These are phyloP conservation scores for Xerophyta viscosa DNA, from an alignment of 106 monocot species.

Conservation along the genomic window DNA sequence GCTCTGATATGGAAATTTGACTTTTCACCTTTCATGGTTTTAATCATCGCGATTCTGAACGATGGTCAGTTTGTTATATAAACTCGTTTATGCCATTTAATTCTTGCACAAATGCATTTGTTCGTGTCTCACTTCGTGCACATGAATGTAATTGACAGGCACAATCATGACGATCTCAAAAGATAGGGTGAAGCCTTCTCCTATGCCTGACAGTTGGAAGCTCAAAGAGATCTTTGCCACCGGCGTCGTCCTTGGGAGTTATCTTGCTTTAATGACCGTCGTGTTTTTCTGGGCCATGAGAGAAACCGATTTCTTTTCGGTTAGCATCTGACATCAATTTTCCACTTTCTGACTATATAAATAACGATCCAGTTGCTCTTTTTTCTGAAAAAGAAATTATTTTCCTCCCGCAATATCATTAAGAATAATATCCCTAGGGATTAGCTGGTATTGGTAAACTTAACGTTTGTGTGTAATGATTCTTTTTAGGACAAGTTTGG, in stretches of 20 bases:
- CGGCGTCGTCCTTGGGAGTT: slow-evolving; percentile 65
- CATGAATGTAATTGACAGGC: slow-evolving; percentile 21
- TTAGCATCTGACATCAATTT: too few relatives aligned
- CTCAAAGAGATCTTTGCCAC: slow-evolving; percentile 91
- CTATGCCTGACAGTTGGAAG: slow-evolving; percentile 89
- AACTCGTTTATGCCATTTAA: too few relatives aligned
- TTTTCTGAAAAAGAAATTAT: too few relatives aligned
- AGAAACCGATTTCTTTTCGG: slow-evolving; percentile 75
- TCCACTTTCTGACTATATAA: too few relatives aligned
- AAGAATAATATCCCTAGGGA: too few relatives aligned
- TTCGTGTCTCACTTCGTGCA: too few relatives aligned
- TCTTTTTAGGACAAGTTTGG: slow-evolving; percentile 75
- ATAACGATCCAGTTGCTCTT: too few relatives aligned
- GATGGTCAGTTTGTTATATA: slow-evolving; percentile 78
- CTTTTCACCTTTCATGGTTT: slow-evolving; percentile 96
- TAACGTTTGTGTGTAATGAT: too few relatives aligned
- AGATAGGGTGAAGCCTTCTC: slow-evolving; percentile 88
- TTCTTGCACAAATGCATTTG: too few relatives aligned
- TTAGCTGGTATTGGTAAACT: too few relatives aligned
- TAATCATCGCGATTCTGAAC: slow-evolving; percentile 94
- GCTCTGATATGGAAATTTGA: slow-evolving; percentile 92
- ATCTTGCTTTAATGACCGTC: slow-evolving; percentile 83
- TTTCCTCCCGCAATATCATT: too few relatives aligned
- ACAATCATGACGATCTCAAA: slow-evolving; percentile 99
- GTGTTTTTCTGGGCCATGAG: slow-evolving; percentile 88